These are phyloP conservation scores for Aspergillus steynii DNA, from an alignment of 495 filamentous ascomycete species.

Conservation along the genomic window DNA sequence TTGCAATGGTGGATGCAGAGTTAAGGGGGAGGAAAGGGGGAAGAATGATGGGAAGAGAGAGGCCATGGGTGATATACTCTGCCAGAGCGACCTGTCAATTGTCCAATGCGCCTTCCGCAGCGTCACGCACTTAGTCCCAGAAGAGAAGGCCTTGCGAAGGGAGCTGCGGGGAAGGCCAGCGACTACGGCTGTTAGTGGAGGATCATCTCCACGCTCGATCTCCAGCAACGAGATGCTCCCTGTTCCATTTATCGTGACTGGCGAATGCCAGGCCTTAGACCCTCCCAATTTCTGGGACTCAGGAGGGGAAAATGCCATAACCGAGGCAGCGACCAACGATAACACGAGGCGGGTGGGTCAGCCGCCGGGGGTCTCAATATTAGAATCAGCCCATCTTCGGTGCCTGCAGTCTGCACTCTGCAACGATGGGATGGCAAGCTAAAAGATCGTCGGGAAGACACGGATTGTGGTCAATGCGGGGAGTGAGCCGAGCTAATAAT, in stretches of 20 bases:
- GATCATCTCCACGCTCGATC: not conserved
- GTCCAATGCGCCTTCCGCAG: conserved; percentile 5
- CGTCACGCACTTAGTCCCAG: conserved; percentile 5
- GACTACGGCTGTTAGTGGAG: not conserved
- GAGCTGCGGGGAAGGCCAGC: not conserved
- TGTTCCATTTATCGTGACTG: not conserved
- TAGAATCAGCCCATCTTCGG: too few relatives aligned
- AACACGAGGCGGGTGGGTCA: not conserved
- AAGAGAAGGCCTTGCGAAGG: conserved; percentile 12
- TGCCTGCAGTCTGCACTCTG: too few relatives aligned
- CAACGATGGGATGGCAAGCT: too few relatives aligned
- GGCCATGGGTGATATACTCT: not conserved
- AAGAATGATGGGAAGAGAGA: conserved; percentile 9
- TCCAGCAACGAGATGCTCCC: not conserved
- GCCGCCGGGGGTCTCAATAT: too few relatives aligned
- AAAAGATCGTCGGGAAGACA: too few relatives aligned
- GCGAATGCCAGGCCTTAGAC: too few relatives aligned
- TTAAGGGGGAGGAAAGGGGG: conserved; percentile 2
- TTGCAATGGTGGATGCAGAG: not conserved
- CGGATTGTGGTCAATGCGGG: too few relatives aligned
- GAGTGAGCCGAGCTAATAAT: too few relatives aligned
- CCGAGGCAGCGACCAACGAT: not conserved
- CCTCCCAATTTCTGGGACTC: not conserved
- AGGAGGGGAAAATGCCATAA: not conserved
- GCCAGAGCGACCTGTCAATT: not conserved